Conservation (phyloP, 108 stramenopile species). For the Epipyxis sp. region DNA sequence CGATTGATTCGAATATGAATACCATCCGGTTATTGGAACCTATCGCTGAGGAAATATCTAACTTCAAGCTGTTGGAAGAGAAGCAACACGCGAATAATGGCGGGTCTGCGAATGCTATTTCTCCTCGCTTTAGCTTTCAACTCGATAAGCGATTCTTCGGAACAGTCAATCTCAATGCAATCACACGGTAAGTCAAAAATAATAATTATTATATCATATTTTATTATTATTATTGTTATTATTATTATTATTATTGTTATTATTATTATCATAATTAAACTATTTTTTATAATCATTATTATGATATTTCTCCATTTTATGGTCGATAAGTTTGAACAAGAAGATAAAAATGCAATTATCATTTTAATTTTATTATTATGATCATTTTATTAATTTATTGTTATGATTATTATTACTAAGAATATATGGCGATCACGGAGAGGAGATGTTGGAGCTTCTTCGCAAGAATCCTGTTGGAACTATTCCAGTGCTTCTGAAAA, state of each 20-base stretch:
- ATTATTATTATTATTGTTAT: too few species aligned
- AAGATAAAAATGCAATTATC: too few species aligned
- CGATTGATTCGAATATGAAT: conserved; percentile 80
- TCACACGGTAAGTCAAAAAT: conserved; percentile 90
- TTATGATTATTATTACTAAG: background rate
- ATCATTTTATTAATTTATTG: too few species aligned
- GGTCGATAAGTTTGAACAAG: too few species aligned
- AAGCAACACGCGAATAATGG: background rate
- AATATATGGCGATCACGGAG: conserved; percentile 70
- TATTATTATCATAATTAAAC: too few species aligned
- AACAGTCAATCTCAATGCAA: conserved; percentile 86
- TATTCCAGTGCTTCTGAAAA: conserved; percentile 83
- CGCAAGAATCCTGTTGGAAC: conserved; percentile 81
- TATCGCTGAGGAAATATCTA: conserved; percentile 76
- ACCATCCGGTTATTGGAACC: conserved; percentile 86
- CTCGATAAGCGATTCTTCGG: conserved; percentile 65
- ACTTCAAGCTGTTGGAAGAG: background rate
- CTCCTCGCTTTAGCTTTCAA: conserved; percentile 12
- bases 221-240: too few species aligned
- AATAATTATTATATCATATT: background rate
- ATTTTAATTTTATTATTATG: too few species aligned
- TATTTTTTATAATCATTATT: too few species aligned
- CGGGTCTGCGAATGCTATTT: background rate
- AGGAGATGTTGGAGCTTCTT: conserved; percentile 87
- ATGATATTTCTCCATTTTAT: too few species aligned